These are phyloP conservation scores for Suillus luteus DNA, from an alignment of 768 basidiomycete species.

Conservation along the genomic window DNA sequence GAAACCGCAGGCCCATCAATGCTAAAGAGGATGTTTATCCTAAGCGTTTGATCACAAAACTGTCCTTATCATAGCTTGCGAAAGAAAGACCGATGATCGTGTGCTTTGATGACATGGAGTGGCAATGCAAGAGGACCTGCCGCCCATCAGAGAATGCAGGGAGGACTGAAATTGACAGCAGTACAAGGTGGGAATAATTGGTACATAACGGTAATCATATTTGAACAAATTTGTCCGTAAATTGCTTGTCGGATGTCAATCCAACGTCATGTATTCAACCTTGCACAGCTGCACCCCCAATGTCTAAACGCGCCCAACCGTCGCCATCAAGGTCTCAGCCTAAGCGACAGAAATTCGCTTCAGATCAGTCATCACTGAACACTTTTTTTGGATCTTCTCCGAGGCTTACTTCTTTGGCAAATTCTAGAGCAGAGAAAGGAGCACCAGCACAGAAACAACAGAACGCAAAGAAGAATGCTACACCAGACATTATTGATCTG, in stretches of 20 bases:
- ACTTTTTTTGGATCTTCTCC: slow-evolving; percentile 27
- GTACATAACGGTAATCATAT: not conserved
- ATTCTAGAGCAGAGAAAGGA: slow-evolving; percentile 10
- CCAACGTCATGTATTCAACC: not conserved
- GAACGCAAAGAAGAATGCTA: not conserved
- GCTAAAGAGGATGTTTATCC: too few relatives aligned
- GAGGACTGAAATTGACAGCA: slow-evolving; percentile 4
- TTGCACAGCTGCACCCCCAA: not conserved
- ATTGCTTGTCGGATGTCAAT: slow-evolving; percentile 3
- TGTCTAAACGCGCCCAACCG: slow-evolving; percentile 17
- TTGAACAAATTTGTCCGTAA: slow-evolving; percentile 5
- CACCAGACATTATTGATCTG: slow-evolving; percentile 2
- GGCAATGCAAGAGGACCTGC: not conserved
- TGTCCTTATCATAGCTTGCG: not conserved
- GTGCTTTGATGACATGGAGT: slow-evolving; percentile 1
- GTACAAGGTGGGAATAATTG: not conserved
- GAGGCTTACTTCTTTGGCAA: not conserved
- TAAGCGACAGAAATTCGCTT: slow-evolving; percentile 26
- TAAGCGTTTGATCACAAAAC: not conserved
- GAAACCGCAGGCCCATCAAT: too few relatives aligned
- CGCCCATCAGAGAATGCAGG: slow-evolving; percentile 7
- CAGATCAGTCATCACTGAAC: slow-evolving; percentile 25
- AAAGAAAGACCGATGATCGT: not conserved
- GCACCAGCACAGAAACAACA: not conserved
- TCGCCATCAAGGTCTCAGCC: slow-evolving; percentile 13